phyloP scores from a whole-genome alignment of 768 basidiomycete species.

The Paxillus involutus region DNA sequence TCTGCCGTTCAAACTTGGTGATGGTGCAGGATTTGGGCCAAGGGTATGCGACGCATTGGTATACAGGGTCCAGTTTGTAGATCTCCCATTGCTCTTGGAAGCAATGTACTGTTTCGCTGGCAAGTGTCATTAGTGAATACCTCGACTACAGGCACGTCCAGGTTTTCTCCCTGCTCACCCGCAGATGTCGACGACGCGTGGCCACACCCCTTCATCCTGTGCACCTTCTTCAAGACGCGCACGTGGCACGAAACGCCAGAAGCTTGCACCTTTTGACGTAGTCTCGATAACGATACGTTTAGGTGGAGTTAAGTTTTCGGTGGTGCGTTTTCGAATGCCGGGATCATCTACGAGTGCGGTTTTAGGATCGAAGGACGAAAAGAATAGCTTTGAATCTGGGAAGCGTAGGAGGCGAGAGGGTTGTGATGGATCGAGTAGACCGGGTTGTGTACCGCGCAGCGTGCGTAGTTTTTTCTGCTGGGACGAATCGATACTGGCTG shows the following conservation, averaged over 20 bases:
- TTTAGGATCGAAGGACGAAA: conserved; percentile 73
- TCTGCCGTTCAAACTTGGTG: conserved; percentile 14
- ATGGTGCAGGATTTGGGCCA: conserved; percentile 35
- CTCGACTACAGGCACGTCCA: conserved; percentile 2
- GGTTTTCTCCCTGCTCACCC: conserved; percentile 49
- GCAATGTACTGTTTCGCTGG: conserved; percentile 48
- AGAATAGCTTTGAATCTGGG: conserved; percentile 59
- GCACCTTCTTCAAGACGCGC: conserved; percentile 59
- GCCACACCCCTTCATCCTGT: conserved; percentile 69
- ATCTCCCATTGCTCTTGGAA: conserved; percentile 86
- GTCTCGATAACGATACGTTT: conserved; percentile 78
- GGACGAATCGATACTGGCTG: conserved; percentile 4
- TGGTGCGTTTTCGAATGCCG: conserved; percentile 39
- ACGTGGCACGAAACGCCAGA: conserved; percentile 79
- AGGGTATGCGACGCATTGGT: conserved; percentile 59
- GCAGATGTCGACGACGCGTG: conserved; percentile 62
- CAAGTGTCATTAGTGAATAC: conserved; percentile 12
- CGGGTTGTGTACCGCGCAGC: conserved; percentile 52
- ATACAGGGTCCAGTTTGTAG: conserved; percentile 77
- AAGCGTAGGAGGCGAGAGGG: conserved; percentile 58
- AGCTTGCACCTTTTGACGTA: conserved; percentile 49
- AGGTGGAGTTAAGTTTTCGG: conserved; percentile 51
- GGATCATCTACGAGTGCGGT: conserved; percentile 50
- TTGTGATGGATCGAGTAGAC: conserved; percentile 65
- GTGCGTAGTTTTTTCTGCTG: conserved; percentile 13